These are phyloP conservation scores for Cucumis melo DNA, from an alignment of 306 rosid genomes.

Conservation along the genomic window DNA sequence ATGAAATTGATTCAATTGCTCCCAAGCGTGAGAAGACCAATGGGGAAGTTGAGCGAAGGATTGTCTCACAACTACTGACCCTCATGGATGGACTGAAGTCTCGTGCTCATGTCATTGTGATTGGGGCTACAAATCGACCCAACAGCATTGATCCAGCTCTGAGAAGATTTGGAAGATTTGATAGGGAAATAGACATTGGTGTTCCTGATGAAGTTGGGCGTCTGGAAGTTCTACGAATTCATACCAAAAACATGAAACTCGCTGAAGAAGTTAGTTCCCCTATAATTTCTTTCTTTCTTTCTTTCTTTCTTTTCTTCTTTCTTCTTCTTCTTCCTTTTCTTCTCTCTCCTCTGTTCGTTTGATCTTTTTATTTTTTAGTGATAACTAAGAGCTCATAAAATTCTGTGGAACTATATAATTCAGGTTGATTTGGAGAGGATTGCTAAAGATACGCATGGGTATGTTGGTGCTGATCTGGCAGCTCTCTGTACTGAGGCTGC, in stretches of 20 bases:
- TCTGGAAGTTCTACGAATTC: conserved; percentile 92
- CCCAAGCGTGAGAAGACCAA: conserved; percentile 97
- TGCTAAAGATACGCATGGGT: conserved; percentile 84
- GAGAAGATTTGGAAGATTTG: conserved; percentile 98
- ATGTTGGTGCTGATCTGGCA: conserved; percentile 94
- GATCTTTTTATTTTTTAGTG: not conserved
- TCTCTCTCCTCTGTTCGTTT: no score
- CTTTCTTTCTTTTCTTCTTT: no score
- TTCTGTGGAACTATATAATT: not conserved
- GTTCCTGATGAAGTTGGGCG: conserved; percentile 94
- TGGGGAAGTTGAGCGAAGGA: conserved; percentile 96
- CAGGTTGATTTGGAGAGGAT: conserved; percentile 94
- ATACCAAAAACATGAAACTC: conserved; percentile 97
- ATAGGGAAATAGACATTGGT: conserved; percentile 92
- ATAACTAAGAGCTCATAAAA: not conserved
- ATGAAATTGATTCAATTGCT: conserved; percentile 94
- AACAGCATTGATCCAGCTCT: conserved; percentile 96
- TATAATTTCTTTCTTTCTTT: not conserved
- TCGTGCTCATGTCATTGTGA: conserved; percentile 88
- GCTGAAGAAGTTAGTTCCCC: conserved; percentile 59
- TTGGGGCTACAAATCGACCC: conserved; percentile 94
- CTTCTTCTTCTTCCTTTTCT: no score
- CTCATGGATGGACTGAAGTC: conserved; percentile 96
- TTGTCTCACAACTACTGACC: conserved; percentile 92
- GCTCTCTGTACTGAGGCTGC: conserved; percentile 98